These are phyloP conservation scores for Botrytis deweyae DNA, from an alignment of 2,329 filamentous ascomycete species.

Conservation along the genomic window DNA sequence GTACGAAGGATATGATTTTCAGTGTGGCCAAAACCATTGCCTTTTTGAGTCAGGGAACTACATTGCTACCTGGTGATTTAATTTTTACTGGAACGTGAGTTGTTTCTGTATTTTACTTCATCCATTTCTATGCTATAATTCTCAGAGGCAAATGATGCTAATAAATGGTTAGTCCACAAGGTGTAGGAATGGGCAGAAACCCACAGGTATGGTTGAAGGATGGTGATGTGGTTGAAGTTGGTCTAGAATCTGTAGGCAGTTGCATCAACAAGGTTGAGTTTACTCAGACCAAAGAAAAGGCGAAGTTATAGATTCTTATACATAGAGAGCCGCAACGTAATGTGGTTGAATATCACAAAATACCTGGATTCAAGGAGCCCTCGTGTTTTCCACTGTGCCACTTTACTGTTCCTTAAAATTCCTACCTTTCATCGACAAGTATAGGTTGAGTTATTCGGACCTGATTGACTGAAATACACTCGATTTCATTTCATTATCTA, in stretches of 20 bases:
- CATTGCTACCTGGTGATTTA: constrained; percentile 61
- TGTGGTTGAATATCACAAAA: background rate
- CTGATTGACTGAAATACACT: background rate
- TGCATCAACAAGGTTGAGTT: constrained; percentile 55
- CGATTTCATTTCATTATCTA: background rate
- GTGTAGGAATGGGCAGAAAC: constrained; percentile 68
- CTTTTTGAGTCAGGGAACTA: constrained; percentile 61
- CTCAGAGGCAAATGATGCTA: background rate
- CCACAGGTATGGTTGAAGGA: constrained; percentile 68
- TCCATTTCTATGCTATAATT: background rate
- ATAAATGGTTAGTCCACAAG: constrained; percentile 49
- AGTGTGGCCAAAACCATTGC: constrained; percentile 57
- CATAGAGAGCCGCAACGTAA: background rate
- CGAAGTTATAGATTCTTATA: constrained; percentile 29
- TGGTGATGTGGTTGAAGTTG: constrained; percentile 68
- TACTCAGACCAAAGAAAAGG: constrained; percentile 39
- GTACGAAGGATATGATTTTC: constrained; percentile 64
- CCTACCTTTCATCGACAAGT: background rate
- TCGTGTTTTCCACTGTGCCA: background rate
- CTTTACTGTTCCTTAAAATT: background rate
- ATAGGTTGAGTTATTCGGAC: background rate
- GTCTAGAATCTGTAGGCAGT: constrained; percentile 63
- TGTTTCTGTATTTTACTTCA: background rate
- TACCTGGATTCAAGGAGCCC: background rate
- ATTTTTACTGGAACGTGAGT: constrained; percentile 62